Percentiles rank a stretch among this genome's conserved stretches.
phyloP scores from a whole-genome alignment of 352 stramenopile species.

The Saprolegnia parasitica region DNA sequence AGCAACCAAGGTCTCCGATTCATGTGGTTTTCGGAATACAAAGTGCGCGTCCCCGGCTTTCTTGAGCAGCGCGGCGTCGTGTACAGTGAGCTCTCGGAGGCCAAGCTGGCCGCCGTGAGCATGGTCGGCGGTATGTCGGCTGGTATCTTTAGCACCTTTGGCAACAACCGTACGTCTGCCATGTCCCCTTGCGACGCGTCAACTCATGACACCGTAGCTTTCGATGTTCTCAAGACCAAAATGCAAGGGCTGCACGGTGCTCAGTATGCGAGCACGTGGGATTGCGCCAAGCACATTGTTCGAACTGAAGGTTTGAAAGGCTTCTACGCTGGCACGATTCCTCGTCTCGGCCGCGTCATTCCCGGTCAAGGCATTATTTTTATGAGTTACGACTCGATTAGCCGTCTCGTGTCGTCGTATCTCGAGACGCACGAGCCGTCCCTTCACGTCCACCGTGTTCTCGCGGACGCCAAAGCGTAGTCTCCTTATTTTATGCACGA shows the following conservation, averaged over 20 bases:
- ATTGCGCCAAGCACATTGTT: conserved; percentile 90
- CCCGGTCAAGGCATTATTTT: conserved; percentile 98
- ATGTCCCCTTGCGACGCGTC: conserved; percentile 32
- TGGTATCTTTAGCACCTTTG: conserved; percentile 94
- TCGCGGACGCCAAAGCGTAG: background rate
- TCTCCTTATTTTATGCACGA: conserved; percentile 9
- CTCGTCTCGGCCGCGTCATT: conserved; percentile 90
- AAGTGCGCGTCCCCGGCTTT: conserved; percentile 58
- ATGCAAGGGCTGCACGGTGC: conserved; percentile 74
- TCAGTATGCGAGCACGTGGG: conserved; percentile 77
- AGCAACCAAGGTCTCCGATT: conserved; percentile 95
- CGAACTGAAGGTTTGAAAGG: conserved; percentile 78
- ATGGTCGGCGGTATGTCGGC: conserved; percentile 94
- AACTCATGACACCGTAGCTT: conserved; percentile 38
- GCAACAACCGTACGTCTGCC: conserved; percentile 91
- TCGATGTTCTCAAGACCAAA: conserved; percentile 81
- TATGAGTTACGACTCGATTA: conserved; percentile 89
- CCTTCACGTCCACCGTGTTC: background rate
- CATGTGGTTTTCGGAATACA: conserved; percentile 97
- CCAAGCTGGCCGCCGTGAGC: conserved; percentile 74
- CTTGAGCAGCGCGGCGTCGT: conserved; percentile 47
- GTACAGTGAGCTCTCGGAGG: conserved; percentile 70
- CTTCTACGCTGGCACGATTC: conserved; percentile 92
- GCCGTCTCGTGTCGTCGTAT: conserved; percentile 45
- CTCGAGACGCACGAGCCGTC: conserved; percentile 36